Conservation (phyloP, 148 eudicot genomes). For the Vaccinium corymbosum region DNA sequence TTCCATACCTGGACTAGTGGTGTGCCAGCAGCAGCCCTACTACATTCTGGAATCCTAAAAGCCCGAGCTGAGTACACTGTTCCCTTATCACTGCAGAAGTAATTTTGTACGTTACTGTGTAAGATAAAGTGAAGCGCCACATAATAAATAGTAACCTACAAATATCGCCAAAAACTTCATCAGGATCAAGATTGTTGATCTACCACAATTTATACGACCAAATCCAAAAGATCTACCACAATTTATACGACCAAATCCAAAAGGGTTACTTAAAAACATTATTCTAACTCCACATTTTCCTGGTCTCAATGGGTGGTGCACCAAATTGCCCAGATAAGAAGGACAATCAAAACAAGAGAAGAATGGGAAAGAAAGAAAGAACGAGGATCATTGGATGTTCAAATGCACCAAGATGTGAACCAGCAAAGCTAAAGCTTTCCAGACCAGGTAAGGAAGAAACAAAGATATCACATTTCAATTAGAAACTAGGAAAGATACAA, state of each 20-base stretch:
- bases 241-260: background rate
- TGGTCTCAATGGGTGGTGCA: background rate
- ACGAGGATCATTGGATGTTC: background rate
- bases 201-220: background rate
- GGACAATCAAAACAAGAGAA: background rate
- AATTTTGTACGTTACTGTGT: background rate
- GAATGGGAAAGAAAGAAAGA: background rate
- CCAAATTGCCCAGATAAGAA: background rate
- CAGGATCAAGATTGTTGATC: background rate
- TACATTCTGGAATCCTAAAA: constrained; percentile 91
- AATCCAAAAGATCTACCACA: background rate
- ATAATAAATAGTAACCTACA: background rate
- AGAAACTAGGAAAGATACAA: background rate
- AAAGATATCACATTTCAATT: background rate
- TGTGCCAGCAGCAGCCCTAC: constrained; percentile 90
- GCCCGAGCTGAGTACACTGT: constrained; percentile 86
- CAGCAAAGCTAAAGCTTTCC: constrained; percentile 1
- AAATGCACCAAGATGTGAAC: background rate
- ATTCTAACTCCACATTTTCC: background rate
- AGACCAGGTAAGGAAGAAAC: background rate
- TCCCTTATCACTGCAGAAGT: constrained; percentile 77
- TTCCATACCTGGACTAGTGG: constrained; percentile 74
- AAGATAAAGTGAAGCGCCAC: background rate
- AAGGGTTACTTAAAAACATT: background rate
- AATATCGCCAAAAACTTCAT: background rate